phyloP scores from a whole-genome alignment of 495 filamentous ascomycete genomes.

The Staphylotrichum tortipilum region DNA sequence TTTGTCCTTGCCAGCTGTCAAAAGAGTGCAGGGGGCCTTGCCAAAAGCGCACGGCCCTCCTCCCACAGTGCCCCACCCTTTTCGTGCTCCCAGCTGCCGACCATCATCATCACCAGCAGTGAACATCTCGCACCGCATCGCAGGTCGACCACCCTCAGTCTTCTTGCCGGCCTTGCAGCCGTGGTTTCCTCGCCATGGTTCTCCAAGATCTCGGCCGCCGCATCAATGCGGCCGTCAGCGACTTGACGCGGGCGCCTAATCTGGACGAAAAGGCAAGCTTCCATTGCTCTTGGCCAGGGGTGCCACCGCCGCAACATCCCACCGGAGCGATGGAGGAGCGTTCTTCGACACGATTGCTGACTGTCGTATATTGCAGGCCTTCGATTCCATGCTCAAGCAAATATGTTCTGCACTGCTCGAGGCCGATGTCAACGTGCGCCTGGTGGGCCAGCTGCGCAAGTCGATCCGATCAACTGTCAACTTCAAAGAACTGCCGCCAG shows the following conservation, averaged over 20 bases:
- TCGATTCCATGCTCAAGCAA: slow-evolving; percentile 96
- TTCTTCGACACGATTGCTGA: background rate
- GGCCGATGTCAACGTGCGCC: slow-evolving; percentile 90
- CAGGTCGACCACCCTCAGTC: background rate
- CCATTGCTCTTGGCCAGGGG: background rate
- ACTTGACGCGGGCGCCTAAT: slow-evolving; percentile 83
- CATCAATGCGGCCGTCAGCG: slow-evolving; percentile 92
- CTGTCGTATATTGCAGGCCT: slow-evolving; percentile 52
- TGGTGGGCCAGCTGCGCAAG: slow-evolving; percentile 87
- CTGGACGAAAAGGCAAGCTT: slow-evolving; percentile 83
- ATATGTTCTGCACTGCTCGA: slow-evolving; percentile 89
- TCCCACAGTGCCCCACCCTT: too few species aligned
- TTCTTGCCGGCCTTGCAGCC: slow-evolving; percentile 11
- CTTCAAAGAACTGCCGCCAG: slow-evolving; percentile 79
- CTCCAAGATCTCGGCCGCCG: slow-evolving; percentile 97
- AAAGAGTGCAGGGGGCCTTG: too few species aligned
- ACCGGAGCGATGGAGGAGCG: background rate
- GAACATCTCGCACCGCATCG: too few species aligned
- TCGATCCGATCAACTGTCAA: slow-evolving; percentile 87
- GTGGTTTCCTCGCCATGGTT: slow-evolving; percentile 57
- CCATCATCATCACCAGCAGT: background rate
- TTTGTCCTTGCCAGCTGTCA: too few species aligned
- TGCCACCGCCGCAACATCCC: background rate
- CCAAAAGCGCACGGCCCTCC: too few species aligned
- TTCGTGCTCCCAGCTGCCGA: too few species aligned